These are phyloP conservation scores for Clavaria fumosa DNA, from an alignment of 768 basidiomycete species.

Conservation along the genomic window DNA sequence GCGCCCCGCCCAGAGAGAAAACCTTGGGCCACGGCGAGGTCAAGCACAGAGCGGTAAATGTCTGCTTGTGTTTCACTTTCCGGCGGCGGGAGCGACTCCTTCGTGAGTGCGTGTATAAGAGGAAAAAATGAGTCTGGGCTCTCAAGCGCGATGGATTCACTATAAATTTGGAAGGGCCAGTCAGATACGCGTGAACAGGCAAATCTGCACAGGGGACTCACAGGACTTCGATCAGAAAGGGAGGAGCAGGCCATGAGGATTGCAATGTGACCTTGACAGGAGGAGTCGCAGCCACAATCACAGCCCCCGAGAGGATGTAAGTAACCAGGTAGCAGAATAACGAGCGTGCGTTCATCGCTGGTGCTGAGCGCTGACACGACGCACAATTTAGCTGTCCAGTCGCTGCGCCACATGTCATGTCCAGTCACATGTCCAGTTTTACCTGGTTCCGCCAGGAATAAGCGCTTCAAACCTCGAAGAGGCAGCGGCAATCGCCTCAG, in stretches of 20 bases:
- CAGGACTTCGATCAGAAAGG: slow-evolving; percentile 50
- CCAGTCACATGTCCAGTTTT: too few species aligned
- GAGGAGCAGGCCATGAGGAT: slow-evolving; percentile 53
- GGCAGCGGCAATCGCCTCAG: slow-evolving; percentile 27
- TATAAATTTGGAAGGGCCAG: slow-evolving; percentile 21
- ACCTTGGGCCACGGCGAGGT: slow-evolving; percentile 31
- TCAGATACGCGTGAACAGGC: slow-evolving; percentile 1
- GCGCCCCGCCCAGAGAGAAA: slow-evolving; percentile 34
- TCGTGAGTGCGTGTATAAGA: slow-evolving; percentile 48
- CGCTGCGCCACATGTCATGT: too few species aligned
- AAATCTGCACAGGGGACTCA: slow-evolving; percentile 20
- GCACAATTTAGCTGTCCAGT: too few species aligned
- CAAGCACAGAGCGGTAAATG: slow-evolving; percentile 38
- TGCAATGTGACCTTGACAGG: slow-evolving; percentile 44
- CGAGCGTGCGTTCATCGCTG: not conserved
- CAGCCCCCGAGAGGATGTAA: not conserved
- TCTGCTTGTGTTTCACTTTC: slow-evolving; percentile 36
- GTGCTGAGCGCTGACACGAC: not conserved
- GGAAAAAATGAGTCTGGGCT: slow-evolving; percentile 63
- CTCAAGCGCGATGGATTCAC: slow-evolving; percentile 71
- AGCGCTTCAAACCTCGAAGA: slow-evolving; percentile 25
- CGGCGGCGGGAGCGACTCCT: slow-evolving; percentile 24
- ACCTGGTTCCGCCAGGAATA: too few species aligned
- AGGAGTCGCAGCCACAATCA: slow-evolving; percentile 18
- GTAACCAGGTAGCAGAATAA: not conserved